Conservation (phyloP, 2,329 filamentous ascomycete species). For the Trichoderma arundinaceum region DNA sequence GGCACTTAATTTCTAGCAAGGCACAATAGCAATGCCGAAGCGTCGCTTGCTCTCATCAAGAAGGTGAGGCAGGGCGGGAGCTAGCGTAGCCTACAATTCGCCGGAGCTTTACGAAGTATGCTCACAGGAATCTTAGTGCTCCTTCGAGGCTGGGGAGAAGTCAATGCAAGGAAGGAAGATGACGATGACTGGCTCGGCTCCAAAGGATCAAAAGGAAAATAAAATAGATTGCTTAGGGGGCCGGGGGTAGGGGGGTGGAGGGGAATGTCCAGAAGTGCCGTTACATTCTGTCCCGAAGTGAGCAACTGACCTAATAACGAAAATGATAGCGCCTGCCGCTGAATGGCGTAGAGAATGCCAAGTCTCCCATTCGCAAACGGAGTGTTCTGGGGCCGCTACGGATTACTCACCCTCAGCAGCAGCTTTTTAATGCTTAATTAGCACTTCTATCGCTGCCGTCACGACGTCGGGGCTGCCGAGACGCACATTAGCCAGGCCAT, state of each 20-base stretch:
- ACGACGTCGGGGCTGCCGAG: slow-evolving; percentile 8
- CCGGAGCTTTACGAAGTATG: background rate
- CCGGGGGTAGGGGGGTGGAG: background rate
- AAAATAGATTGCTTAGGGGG: background rate
- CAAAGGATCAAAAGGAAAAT: background rate
- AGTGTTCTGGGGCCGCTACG: background rate
- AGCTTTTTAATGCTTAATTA: background rate
- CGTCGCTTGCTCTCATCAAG: background rate
- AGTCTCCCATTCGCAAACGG: background rate
- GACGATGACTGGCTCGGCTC: background rate
- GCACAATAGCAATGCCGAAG: background rate
- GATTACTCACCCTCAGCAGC: background rate
- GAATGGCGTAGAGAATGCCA: background rate
- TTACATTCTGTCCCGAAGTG: background rate
- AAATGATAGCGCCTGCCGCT: background rate
- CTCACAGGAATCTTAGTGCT: slow-evolving; percentile 8
- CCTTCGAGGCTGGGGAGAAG: background rate
- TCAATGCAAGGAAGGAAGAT: background rate
- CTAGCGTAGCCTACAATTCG: background rate
- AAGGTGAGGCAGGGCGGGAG: background rate
- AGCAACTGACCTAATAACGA: background rate
- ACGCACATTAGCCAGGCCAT: background rate
- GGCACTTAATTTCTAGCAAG: background rate
- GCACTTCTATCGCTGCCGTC: background rate
- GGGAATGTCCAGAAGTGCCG: background rate